These are phyloP conservation scores for Nidula niveotomentosa DNA, from an alignment of 1,284 basidiomycete genomes.

Conservation along the genomic window DNA sequence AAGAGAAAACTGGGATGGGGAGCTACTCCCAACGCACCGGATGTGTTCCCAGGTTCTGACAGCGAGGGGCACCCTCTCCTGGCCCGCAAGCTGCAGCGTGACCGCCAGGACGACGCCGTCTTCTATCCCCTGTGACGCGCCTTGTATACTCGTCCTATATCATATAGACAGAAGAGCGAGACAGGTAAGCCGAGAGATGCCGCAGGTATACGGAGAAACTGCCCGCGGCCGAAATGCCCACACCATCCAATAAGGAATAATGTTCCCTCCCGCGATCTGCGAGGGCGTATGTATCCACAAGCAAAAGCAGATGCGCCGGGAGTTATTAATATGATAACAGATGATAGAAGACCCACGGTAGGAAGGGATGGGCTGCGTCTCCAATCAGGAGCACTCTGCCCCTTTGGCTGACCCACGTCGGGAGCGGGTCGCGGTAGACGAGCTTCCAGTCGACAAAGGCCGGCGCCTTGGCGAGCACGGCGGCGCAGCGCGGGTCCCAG, in stretches of 20 bases:
- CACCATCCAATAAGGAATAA: neutral
- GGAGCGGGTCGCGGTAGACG: conserved; percentile 5
- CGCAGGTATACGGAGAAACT: conserved; percentile 1
- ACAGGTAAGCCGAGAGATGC: neutral
- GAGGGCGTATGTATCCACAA: too few species aligned
- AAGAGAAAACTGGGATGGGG: conserved; percentile 1
- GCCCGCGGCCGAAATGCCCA: too few species aligned
- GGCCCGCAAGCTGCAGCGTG: conserved; percentile 5
- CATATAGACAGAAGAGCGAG: neutral
- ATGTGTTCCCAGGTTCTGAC: conserved; percentile 9
- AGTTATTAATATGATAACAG: too few species aligned
- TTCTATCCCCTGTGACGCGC: conserved; percentile 3
- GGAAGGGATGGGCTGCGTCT: conserved; percentile 5
- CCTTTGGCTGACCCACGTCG: conserved; percentile 5
- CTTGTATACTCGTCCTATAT: conserved; percentile 3
- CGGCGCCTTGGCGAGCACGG: conserved; percentile 4
- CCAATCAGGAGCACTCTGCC: conserved; percentile 4
- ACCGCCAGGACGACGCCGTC: conserved; percentile 4
- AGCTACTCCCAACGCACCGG: conserved; percentile 1
- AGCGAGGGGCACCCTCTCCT: conserved; percentile 9
- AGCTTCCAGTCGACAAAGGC: conserved; percentile 1
- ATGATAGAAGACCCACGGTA: conserved; percentile 2
- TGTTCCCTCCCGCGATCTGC: neutral
- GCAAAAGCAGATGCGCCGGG: neutral
- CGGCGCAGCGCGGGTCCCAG: conserved; percentile 5